phyloP scores from a whole-genome alignment of 345 rosid genomes.

The Kandelia obovata region DNA sequence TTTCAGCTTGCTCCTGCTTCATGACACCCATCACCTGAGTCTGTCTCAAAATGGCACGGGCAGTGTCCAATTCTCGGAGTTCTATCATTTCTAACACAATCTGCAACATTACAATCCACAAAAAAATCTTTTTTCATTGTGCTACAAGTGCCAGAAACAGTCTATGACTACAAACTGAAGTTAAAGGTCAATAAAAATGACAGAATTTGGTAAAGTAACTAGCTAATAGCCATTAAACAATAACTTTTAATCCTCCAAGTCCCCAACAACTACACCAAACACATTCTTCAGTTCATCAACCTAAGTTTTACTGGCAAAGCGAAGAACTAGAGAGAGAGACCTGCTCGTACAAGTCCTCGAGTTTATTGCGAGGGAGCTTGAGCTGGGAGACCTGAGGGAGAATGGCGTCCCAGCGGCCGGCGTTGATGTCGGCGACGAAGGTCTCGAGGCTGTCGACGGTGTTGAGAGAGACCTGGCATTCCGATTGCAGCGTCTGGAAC shows the following conservation, averaged over 20 bases:
- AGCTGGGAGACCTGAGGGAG: slow-evolving; percentile 95
- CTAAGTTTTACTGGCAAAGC: too few relatives aligned
- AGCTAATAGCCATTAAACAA: too few relatives aligned
- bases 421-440: slow-evolving; percentile 77
- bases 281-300: too few relatives aligned
- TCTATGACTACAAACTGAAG: too few relatives aligned
- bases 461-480: slow-evolving; percentile 91
- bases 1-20: slow-evolving; percentile 99
- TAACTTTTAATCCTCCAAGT: too few relatives aligned
- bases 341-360: slow-evolving; percentile 95
- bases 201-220: too few relatives aligned
- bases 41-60: slow-evolving; percentile 91
- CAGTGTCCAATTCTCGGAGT: slow-evolving; percentile 90
- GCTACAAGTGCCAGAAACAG: too few relatives aligned
- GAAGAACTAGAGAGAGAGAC: slow-evolving; percentile 21
- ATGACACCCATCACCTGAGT: slow-evolving; percentile 98
- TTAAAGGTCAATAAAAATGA: too few relatives aligned
- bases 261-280: too few relatives aligned
- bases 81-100: slow-evolving; percentile 98
- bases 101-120: slow-evolving; percentile 30
- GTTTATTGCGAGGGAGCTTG: slow-evolving; percentile 82
- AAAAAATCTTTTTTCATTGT: too few relatives aligned
- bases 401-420: slow-evolving; percentile 91
- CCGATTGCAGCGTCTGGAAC: slow-evolving; percentile 86
- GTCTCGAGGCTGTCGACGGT: slow-evolving; percentile 95